Evolutionary conservation across 495 filamentous ascomycete genomes (phyloP).

Genomic region (Trichoderma virens): DNA sequence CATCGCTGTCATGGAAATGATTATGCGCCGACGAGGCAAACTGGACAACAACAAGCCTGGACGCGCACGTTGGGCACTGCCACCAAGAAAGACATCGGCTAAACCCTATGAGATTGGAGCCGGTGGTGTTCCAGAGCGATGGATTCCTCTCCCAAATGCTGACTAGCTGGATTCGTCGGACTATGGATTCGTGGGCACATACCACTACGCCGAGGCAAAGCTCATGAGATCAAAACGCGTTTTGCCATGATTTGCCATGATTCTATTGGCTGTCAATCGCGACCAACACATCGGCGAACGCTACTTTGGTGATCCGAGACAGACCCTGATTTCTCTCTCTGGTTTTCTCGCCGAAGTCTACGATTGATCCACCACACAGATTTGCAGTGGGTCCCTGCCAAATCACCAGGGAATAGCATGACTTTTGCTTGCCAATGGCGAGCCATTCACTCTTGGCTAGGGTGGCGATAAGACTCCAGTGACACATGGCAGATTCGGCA

Average conservation of each 20-base stretch:
- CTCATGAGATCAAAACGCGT: not conserved
- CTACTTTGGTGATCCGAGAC: not conserved
- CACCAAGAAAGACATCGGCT: constrained; percentile 59
- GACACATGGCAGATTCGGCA: constrained; percentile 3
- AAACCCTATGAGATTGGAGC: constrained; percentile 44
- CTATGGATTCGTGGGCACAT: not conserved
- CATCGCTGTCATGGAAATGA: constrained; percentile 92
- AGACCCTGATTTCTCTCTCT: not conserved
- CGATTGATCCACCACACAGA: not conserved
- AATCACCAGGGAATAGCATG: not conserved
- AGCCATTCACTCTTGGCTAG: not conserved
- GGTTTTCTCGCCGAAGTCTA: not conserved
- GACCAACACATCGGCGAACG: not conserved
- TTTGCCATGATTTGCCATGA: no score
- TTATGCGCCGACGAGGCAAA: constrained; percentile 89
- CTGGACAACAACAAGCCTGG: constrained; percentile 77
- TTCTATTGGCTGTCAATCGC: not conserved
- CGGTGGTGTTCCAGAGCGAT: constrained; percentile 45
- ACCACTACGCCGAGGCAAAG: not conserved
- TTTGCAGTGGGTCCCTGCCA: not conserved
- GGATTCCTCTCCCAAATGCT: constrained; percentile 18
- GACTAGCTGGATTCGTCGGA: not conserved
- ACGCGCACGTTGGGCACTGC: constrained; percentile 77
- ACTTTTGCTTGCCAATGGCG: not conserved
- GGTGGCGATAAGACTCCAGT: not conserved